phyloP scores from a whole-genome alignment of 2,329 filamentous ascomycete genomes.

The Geoglossum cookeanum region DNA sequence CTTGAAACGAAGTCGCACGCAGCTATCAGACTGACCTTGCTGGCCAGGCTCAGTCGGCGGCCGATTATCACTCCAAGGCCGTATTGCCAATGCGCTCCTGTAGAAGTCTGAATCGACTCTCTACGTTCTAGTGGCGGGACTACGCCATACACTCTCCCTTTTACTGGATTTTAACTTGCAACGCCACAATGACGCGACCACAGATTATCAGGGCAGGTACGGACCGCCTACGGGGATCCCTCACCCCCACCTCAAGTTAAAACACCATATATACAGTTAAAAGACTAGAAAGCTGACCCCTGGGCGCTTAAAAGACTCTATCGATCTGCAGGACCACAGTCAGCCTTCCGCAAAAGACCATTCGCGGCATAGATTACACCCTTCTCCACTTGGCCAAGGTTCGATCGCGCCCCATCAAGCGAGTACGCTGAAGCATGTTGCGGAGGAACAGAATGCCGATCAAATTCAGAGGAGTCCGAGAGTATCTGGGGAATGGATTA shows the following conservation, averaged over 20 bases:
- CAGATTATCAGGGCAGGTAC: slow-evolving; percentile 36
- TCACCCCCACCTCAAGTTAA: neutral
- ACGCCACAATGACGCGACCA: slow-evolving; percentile 31
- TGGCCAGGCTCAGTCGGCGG: neutral
- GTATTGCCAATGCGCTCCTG: neutral
- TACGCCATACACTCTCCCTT: neutral
- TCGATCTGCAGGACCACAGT: slow-evolving; percentile 77
- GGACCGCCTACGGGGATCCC: slow-evolving; percentile 8
- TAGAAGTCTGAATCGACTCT: neutral
- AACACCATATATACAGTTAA: slow-evolving; percentile 10
- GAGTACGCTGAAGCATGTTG: slow-evolving; percentile 61
- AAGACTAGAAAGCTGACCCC: neutral
- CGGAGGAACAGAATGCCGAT: slow-evolving; percentile 51
- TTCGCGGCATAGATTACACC: slow-evolving; percentile 33
- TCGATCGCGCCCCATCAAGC: slow-evolving; percentile 65
- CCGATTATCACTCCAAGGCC: neutral
- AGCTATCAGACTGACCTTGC: neutral
- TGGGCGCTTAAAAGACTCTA: slow-evolving; percentile 48
- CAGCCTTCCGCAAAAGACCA: slow-evolving; percentile 75
- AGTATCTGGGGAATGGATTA: slow-evolving; percentile 34
- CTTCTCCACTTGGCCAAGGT: slow-evolving; percentile 31
- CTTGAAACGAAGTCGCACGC: neutral
- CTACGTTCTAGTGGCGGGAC: neutral
- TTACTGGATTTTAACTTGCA: neutral
- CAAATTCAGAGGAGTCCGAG: slow-evolving; percentile 48